Percentiles rank a stretch among this genome's conserved stretches.
Conservation (phyloP, 2,329 filamentous ascomycete species). For the Colletotrichum aenigma region DNA sequence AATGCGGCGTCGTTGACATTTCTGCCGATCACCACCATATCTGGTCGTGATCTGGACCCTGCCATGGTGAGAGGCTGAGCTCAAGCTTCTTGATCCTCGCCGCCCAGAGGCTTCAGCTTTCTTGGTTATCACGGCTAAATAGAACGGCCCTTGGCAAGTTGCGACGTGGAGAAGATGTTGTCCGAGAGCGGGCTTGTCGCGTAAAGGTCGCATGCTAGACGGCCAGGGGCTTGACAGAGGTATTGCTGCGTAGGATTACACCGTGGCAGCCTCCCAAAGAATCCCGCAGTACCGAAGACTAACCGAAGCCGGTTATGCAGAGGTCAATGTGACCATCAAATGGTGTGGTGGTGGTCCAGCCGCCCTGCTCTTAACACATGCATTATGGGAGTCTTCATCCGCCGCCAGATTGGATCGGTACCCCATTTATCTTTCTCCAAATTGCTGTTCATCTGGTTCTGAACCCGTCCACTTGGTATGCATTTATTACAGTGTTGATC, state of each 20-base stretch:
- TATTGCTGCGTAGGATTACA: background rate
- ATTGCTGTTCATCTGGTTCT: background rate
- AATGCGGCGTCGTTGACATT: background rate
- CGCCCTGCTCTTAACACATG: slow-evolving; percentile 5
- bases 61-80: slow-evolving; percentile 13
- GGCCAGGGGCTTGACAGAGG: background rate
- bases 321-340: slow-evolving; percentile 8
- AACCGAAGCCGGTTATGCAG: background rate
- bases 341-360: slow-evolving; percentile 2
- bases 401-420: slow-evolving; percentile 11
- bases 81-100: slow-evolving; percentile 11
- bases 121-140: slow-evolving; percentile 12
- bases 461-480: background rate
- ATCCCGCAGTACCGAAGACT: background rate
- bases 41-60: background rate
- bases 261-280: background rate
- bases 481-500: slow-evolving; percentile 8
- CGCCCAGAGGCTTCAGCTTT: slow-evolving; percentile 2
- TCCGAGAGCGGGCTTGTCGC: background rate
- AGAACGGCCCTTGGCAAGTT: slow-evolving; percentile 1
- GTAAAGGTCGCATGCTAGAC: background rate
- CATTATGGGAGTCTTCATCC: slow-evolving; percentile 6
- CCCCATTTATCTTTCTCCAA: background rate
- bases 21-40: background rate
- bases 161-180: background rate